These are phyloP conservation scores for Haberlea rhodopensis DNA, from an alignment of 257 asterid species.

Conservation along the genomic window DNA sequence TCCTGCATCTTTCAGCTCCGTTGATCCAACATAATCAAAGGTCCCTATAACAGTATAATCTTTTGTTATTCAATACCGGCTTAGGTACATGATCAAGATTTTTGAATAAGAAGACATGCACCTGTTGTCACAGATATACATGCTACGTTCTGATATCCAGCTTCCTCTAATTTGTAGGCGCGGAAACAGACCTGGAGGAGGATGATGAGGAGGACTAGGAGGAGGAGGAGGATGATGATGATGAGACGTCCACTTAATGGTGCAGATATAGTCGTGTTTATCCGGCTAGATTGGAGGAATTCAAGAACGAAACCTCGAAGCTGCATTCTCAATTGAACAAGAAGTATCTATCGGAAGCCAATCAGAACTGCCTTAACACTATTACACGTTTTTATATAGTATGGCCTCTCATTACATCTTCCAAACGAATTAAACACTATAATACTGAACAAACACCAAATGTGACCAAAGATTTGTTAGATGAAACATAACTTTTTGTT, in stretches of 20 bases:
- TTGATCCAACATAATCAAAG: conserved; percentile 75
- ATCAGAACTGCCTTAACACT: not conserved
- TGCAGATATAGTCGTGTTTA: too few relatives aligned
- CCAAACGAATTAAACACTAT: not conserved
- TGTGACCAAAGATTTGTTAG: not conserved
- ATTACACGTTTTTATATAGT: not conserved
- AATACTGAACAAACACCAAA: not conserved
- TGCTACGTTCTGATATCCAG: conserved; percentile 70
- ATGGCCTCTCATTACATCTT: too few relatives aligned
- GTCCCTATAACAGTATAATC: conserved; percentile 40
- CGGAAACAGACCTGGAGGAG: conserved; percentile 69
- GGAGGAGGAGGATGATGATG: too few relatives aligned
- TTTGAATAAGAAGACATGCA: conserved; percentile 27
- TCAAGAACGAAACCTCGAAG: not conserved
- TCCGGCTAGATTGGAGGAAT: not conserved
- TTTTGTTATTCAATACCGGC: not conserved
- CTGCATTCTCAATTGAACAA: not conserved
- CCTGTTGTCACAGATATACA: conserved; percentile 77
- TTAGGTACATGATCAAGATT: not conserved
- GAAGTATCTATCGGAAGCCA: not conserved
- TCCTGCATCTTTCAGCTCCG: conserved; percentile 92
- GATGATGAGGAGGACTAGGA: too few relatives aligned
- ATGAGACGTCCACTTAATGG: too few relatives aligned
- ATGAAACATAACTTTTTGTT: not conserved
- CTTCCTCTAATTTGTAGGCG: conserved; percentile 68